These are phyloP conservation scores for Forsythia viridissima DNA, from an alignment of 257 asterid species.

Conservation along the genomic window DNA sequence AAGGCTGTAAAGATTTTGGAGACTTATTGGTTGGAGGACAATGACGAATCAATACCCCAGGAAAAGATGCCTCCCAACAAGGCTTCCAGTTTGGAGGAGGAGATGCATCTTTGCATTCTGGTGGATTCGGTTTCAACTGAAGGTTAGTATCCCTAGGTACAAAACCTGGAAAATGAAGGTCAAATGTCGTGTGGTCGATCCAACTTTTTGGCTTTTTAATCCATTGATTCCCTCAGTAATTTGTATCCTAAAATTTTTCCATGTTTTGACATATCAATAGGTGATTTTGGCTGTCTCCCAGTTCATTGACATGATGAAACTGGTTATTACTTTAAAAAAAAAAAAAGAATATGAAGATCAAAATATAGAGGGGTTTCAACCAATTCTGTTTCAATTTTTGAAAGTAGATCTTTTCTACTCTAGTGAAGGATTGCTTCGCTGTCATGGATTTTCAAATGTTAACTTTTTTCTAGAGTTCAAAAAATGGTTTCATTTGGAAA, in stretches of 20 bases:
- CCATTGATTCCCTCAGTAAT: not conserved
- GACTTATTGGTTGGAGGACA: slow-evolving; percentile 53
- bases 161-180: not conserved
- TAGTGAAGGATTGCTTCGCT: not conserved
- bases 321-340: not conserved
- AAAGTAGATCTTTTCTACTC: not conserved
- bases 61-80: slow-evolving; percentile 41
- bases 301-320: not conserved
- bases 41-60: slow-evolving; percentile 45
- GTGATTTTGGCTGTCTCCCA: not conserved
- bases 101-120: slow-evolving; percentile 35
- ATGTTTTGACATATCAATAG: not conserved
- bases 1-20: slow-evolving; percentile 42
- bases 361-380: no score
- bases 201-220: not conserved
- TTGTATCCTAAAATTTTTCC: not conserved
- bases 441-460: not conserved
- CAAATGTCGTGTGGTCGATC: not conserved
- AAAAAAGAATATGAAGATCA: no score
- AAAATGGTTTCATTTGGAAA: not conserved
- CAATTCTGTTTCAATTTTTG: not conserved
- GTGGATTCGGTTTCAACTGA: slow-evolving; percentile 42
- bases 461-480: not conserved
- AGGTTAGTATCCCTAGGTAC: not conserved
- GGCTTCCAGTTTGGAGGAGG: slow-evolving; percentile 44